phyloP scores from a whole-genome alignment of 306 rosid genomes.

The Pachyrhizus erosus region DNA sequence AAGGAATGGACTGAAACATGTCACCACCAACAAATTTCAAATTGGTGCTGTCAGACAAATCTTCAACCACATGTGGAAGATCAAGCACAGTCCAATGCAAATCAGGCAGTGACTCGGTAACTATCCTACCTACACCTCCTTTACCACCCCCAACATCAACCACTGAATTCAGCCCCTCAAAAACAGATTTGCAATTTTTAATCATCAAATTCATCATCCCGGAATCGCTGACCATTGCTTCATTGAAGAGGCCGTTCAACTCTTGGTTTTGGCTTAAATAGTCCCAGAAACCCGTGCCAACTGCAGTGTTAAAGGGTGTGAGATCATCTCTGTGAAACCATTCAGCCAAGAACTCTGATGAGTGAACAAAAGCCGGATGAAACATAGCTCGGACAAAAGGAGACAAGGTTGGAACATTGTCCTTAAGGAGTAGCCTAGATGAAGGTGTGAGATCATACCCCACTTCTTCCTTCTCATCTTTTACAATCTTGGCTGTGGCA shows the following conservation, averaged over 20 bases:
- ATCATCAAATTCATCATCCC: constrained; percentile 56
- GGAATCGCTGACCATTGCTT: constrained; percentile 60
- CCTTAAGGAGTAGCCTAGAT: constrained; percentile 42
- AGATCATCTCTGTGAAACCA: constrained; percentile 47
- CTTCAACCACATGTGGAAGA: constrained; percentile 48
- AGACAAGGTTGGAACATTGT: constrained; percentile 36
- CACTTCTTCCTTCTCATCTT: constrained; percentile 19
- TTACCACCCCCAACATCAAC: constrained; percentile 54
- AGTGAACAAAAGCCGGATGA: constrained; percentile 37
- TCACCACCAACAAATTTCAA: constrained; percentile 52
- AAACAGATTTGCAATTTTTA: constrained; percentile 50
- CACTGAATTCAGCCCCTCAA: constrained; percentile 53
- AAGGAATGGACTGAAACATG: constrained; percentile 51
- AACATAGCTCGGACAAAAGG: constrained; percentile 42
- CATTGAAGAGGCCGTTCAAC: constrained; percentile 42
- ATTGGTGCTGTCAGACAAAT: constrained; percentile 1
- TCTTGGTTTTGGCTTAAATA: constrained; percentile 41
- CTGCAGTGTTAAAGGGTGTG: constrained; percentile 46
- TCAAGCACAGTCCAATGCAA: constrained; percentile 42
- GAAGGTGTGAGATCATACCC: constrained; percentile 50
- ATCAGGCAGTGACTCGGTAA: constrained; percentile 39
- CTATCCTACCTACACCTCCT: constrained; percentile 40
- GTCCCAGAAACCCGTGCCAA: constrained; percentile 46
- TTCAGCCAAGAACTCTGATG: constrained; percentile 39
- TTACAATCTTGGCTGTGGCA: constrained; percentile 12